phyloP scores from a whole-genome alignment of 192 early-diverging fungal genomes.

The Obelidium mucronatum region DNA sequence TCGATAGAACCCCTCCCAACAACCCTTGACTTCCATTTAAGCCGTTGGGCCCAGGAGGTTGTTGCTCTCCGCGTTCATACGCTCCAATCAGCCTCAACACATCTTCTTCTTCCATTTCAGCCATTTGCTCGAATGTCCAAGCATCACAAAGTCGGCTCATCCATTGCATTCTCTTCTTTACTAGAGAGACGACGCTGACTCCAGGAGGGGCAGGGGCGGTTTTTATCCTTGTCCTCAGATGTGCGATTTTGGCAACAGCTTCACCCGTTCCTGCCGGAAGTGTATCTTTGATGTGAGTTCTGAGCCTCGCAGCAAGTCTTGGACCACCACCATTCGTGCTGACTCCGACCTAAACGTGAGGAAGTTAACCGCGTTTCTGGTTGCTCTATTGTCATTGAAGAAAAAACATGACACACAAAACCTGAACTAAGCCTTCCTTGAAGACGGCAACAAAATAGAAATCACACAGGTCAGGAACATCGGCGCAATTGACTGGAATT shows the following conservation, averaged over 20 bases:
- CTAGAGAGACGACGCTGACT: neutral
- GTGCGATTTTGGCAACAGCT: slow-evolving; percentile 49
- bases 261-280: slow-evolving; percentile 26
- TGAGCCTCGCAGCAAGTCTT: slow-evolving; percentile 82
- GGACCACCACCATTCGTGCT: slow-evolving; percentile 90
- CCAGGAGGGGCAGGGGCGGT: slow-evolving; percentile 48
- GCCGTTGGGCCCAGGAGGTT: no score
- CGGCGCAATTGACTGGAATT: slow-evolving; percentile 94
- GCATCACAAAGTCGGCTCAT: neutral
- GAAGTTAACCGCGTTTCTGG: neutral
- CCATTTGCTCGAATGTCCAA: slow-evolving; percentile 82
- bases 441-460: slow-evolving; percentile 93
- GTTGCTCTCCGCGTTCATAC: slow-evolving; percentile 51
- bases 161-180: neutral
- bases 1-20: no score
- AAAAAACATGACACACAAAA: neutral
- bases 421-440: slow-evolving; percentile 45
- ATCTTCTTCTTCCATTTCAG: slow-evolving; percentile 65
- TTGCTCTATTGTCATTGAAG: no score
- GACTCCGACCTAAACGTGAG: slow-evolving; percentile 79
- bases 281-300: slow-evolving; percentile 64
- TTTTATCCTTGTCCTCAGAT: slow-evolving; percentile 54
- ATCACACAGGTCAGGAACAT: slow-evolving; percentile 88
- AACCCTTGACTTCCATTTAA: no score
- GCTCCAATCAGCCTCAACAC: slow-evolving; percentile 67